Conservation (phyloP, 108 stramenopile genomes). For the Skeletonema tropicum region DNA sequence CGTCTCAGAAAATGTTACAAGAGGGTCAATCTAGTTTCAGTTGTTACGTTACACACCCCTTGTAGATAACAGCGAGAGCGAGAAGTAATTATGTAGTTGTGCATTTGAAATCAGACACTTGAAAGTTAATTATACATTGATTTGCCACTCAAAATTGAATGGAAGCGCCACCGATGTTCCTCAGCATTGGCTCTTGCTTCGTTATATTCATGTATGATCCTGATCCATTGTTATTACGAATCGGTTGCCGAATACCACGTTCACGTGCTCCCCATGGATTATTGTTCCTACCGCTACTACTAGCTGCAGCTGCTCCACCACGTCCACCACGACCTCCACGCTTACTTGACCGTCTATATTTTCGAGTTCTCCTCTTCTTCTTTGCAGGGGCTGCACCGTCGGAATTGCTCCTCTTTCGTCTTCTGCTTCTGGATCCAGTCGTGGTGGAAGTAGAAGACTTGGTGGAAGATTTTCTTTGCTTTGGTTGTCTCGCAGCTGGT, state of each 20-base stretch:
- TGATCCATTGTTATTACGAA: neutral
- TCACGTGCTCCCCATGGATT: constrained; percentile 23
- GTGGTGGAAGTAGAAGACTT: neutral
- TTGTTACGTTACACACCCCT: too few relatives aligned
- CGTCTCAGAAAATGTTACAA: too few relatives aligned
- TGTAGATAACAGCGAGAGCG: too few relatives aligned
- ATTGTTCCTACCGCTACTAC: neutral
- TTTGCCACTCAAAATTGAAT: constrained; percentile 22
- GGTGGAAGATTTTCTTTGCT: constrained; percentile 1
- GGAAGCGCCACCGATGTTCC: constrained; percentile 20
- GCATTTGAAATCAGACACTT: neutral
- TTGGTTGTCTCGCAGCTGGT: neutral
- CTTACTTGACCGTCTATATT: constrained; percentile 4
- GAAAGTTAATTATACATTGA: neutral
- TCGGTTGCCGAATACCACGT: constrained; percentile 16
- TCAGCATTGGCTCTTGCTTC: constrained; percentile 29
- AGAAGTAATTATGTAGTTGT: too few relatives aligned
- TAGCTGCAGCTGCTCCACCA: constrained; percentile 1
- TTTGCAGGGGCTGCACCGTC: neutral
- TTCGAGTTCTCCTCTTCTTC: constrained; percentile 9
- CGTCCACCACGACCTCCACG: constrained; percentile 17
- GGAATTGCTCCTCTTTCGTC: constrained; percentile 8
- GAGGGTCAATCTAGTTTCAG: too few relatives aligned
- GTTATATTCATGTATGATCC: constrained; percentile 23
- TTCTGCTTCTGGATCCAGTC: constrained; percentile 1